Evolutionary conservation across 345 rosid genomes (phyloP).

Genomic region (Moricandia arvensis): DNA sequence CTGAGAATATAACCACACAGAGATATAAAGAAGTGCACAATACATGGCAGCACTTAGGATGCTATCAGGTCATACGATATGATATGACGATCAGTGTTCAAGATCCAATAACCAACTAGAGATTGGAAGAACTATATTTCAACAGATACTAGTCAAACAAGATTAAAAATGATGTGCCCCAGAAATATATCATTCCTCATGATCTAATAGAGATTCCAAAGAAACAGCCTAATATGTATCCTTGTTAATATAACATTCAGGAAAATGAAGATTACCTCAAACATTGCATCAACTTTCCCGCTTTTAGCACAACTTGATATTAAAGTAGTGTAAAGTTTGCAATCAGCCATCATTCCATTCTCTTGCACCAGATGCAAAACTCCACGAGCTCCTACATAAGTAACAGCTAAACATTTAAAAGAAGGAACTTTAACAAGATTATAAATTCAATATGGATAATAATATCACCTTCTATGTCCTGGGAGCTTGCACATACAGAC

Average conservation of each 20-base stretch:
- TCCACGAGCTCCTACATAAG: conserved; percentile 66
- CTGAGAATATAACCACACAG: conserved; percentile 39
- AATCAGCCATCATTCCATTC: conserved; percentile 69
- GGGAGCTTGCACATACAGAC: conserved; percentile 80
- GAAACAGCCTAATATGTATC: not conserved
- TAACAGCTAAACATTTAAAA: conserved; percentile 18
- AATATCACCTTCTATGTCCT: conserved; percentile 69
- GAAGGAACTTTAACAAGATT: conserved; percentile 5
- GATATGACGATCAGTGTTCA: not conserved
- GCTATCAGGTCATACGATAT: not conserved
- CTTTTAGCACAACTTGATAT: conserved; percentile 93
- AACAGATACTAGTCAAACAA: not conserved
- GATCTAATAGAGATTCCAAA: conserved; percentile 2
- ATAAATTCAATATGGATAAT: conserved; percentile 1
- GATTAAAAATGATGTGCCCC: not conserved
- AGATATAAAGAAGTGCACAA: conserved; percentile 1
- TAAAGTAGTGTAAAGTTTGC: conserved; percentile 89
- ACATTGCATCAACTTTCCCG: conserved; percentile 95
- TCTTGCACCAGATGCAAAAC: conserved; percentile 67
- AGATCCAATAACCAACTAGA: not conserved
- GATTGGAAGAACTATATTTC: not conserved
- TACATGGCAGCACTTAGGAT: conserved; percentile 4
- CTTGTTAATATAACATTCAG: conserved; percentile 14
- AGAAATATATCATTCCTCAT: conserved; percentile 4
- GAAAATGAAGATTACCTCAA: conserved; percentile 51